A percentile compares a stretch with the other conserved stretches of the same genome.
Conservation (phyloP, 176 grass and related monocot genomes). For the Carex scoparia region DNA sequence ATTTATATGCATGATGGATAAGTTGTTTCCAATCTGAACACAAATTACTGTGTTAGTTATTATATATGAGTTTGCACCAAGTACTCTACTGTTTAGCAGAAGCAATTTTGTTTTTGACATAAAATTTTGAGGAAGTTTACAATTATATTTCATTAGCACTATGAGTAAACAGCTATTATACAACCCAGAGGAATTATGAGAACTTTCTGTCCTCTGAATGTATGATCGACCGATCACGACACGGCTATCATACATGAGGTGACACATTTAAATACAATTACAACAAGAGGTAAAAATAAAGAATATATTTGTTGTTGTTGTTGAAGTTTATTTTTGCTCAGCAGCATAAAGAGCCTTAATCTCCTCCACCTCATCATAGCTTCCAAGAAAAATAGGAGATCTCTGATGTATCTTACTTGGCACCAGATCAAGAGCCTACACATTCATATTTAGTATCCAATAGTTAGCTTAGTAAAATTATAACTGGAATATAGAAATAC, state of each 20-base stretch:
- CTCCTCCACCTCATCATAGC: constrained; percentile 84
- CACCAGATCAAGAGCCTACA: constrained; percentile 82
- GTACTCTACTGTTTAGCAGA: not conserved
- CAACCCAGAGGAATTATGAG: not conserved
- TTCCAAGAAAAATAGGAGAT: constrained; percentile 85
- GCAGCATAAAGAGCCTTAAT: constrained; percentile 83
- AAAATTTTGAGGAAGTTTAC: not conserved
- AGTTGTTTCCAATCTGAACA: not conserved
- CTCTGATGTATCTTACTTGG: constrained; percentile 85
- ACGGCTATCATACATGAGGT: not conserved
- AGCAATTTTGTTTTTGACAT: not conserved
- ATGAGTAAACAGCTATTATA: constrained; percentile 2
- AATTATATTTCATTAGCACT: not conserved
- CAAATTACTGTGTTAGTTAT: not conserved
- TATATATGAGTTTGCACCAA: not conserved
- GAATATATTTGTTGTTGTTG: not conserved
- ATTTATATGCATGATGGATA: not conserved
- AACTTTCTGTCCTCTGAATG: not conserved
- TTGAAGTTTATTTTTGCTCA: constrained; percentile 32
- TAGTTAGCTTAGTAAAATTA: not conserved
- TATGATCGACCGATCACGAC: not conserved
- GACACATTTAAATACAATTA: constrained; percentile 8
- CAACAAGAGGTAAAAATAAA: constrained; percentile 6
- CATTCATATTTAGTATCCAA: not conserved
- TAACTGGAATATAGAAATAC: not conserved